These are phyloP conservation scores for Marasmius sp. DNA, from an alignment of 1,284 basidiomycete species.

Conservation along the genomic window DNA sequence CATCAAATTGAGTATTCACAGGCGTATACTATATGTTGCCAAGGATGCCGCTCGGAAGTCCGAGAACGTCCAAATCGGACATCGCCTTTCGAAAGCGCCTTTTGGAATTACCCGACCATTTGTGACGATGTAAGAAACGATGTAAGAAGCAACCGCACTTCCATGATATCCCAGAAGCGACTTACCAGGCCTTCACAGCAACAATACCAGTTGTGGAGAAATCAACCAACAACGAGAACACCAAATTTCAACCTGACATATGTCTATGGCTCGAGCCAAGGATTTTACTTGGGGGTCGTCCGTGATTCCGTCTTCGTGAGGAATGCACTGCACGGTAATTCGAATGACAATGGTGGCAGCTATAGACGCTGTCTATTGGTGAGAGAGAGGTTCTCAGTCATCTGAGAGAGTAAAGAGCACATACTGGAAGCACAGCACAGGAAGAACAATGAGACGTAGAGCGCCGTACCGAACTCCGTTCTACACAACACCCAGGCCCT, in stretches of 20 bases:
- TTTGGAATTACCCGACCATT: neutral
- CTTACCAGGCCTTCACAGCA: neutral
- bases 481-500: conserved; percentile 2
- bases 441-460: neutral
- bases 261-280: conserved; percentile 2
- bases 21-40: conserved; percentile 20
- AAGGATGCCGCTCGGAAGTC: conserved; percentile 12
- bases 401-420: neutral
- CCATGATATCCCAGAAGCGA: no score
- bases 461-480: neutral
- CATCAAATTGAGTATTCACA: conserved; percentile 18
- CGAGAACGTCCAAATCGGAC: neutral
- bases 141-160: neutral
- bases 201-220: neutral
- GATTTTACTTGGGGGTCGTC: neutral
- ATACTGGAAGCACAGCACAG: neutral
- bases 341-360: neutral
- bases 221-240: neutral
- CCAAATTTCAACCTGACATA: neutral
- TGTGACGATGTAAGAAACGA: neutral
- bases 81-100: neutral
- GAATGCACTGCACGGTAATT: neutral
- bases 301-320: neutral
- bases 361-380: neutral
- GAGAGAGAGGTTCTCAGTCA: neutral